phyloP scores from a whole-genome alignment of 306 rosid genomes.

The Malus asiatica region DNA sequence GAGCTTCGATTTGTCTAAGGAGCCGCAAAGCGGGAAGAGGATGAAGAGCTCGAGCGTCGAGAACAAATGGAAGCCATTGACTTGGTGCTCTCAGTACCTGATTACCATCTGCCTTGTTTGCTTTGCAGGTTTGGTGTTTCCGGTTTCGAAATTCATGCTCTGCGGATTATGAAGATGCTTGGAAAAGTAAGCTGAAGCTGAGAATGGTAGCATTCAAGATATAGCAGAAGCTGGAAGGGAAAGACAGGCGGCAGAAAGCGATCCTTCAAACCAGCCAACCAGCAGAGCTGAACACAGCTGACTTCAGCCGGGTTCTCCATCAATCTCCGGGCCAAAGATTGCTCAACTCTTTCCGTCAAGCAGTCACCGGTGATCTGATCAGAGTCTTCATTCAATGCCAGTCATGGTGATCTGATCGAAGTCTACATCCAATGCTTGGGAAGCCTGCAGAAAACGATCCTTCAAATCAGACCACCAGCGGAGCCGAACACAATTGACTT shows the following conservation, averaged over 20 bases:
- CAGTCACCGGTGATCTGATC: background rate
- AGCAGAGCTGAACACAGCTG: background rate
- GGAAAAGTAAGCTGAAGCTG: too few relatives aligned
- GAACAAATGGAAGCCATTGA: constrained; percentile 66
- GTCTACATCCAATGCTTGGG: background rate
- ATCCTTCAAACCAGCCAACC: background rate
- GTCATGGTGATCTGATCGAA: background rate
- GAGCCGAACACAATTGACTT: background rate
- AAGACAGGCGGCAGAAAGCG: background rate
- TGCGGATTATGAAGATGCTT: constrained; percentile 38
- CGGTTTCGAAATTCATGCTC: constrained; percentile 62
- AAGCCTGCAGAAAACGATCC: background rate
- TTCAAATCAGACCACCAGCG: background rate
- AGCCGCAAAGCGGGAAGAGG: constrained; percentile 48
- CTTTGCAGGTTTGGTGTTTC: constrained; percentile 53
- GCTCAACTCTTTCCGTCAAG: background rate
- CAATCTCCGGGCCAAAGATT: background rate
- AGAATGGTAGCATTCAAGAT: background rate
- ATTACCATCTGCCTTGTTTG: constrained; percentile 48
- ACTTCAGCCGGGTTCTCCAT: background rate
- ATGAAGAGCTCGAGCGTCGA: constrained; percentile 94
- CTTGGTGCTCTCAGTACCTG: constrained; percentile 40
- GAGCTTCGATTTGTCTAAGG: constrained; percentile 71
- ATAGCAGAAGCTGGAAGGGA: background rate
- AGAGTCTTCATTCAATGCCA: background rate